These are phyloP conservation scores for Trichoderma lentiforme DNA, from an alignment of 2,329 filamentous ascomycete species.

Conservation along the genomic window DNA sequence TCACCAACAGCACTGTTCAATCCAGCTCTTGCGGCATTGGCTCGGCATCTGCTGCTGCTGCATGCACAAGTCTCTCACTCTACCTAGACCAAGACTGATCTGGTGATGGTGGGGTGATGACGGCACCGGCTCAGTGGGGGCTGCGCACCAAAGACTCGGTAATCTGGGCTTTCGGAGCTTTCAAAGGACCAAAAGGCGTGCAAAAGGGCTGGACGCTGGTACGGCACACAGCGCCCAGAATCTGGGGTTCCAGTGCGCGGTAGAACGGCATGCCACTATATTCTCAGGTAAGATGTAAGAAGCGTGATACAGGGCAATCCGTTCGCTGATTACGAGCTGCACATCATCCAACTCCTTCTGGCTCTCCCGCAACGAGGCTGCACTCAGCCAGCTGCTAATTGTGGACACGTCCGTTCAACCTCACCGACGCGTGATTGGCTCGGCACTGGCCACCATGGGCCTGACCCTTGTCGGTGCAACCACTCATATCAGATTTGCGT, in stretches of 20 bases:
- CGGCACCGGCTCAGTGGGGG: not conserved
- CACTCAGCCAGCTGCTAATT: not conserved
- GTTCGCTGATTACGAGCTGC: not conserved
- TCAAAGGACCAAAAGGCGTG: not conserved
- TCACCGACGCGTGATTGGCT: constrained; percentile 36
- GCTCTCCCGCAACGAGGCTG: constrained; percentile 2
- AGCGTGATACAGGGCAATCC: not conserved
- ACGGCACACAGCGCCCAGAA: not conserved
- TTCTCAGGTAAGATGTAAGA: not conserved
- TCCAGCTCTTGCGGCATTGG: not conserved
- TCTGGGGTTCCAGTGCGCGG: not conserved
- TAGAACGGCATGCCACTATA: not conserved
- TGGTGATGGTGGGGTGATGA: constrained; percentile 14
- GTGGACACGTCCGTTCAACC: constrained; percentile 25
- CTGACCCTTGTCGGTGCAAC: constrained; percentile 31
- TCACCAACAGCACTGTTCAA: not conserved
- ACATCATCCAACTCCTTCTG: not conserved
- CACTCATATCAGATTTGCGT: constrained; percentile 34
- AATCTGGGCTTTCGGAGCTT: constrained; percentile 3
- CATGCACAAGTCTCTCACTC: not conserved
- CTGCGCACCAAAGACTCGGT: not conserved
- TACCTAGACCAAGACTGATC: not conserved
- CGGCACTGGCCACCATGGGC: constrained; percentile 26
- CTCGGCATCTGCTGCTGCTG: not conserved
- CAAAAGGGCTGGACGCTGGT: not conserved